Evolutionary conservation across 768 basidiomycete genomes (phyloP).

Genomic region (Serpula lacrymans): DNA sequence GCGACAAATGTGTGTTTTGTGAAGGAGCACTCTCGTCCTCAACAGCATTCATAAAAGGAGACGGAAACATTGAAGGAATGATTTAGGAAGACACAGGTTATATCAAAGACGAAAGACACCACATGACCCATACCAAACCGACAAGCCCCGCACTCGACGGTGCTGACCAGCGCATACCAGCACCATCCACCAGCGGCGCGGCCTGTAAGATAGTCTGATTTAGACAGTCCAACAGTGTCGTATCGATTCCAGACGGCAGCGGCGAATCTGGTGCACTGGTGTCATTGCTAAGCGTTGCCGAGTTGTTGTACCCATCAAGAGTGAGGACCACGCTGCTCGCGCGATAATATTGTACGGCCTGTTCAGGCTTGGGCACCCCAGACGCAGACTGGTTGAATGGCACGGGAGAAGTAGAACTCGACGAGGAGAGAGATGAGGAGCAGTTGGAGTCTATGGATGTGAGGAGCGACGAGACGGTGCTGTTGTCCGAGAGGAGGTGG

Average conservation of each 20-base stretch:
- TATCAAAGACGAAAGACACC: constrained; percentile 6
- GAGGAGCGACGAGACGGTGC: constrained; percentile 43
- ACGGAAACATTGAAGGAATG: too few relatives aligned
- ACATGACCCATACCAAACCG: constrained; percentile 14
- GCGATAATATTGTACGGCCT: constrained; percentile 67
- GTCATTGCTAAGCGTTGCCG: constrained; percentile 40
- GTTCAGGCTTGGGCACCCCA: constrained; percentile 39
- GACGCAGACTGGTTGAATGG: constrained; percentile 28
- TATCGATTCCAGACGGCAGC: constrained; percentile 51
- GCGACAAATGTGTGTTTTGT: too few relatives aligned
- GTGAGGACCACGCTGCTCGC: constrained; percentile 60
- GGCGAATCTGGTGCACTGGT: constrained; percentile 42
- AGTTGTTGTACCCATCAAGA: constrained; percentile 67
- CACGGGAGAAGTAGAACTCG: constrained; percentile 28
- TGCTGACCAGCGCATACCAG: constrained; percentile 11
- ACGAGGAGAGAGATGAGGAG: constrained; percentile 31
- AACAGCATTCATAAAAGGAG: too few relatives aligned
- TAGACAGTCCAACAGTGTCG: constrained; percentile 48
- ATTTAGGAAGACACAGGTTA: too few relatives aligned
- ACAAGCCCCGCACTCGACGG: constrained; percentile 10
- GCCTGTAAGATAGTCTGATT: constrained; percentile 59
- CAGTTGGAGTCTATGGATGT: constrained; percentile 41
- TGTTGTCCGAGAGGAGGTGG: constrained; percentile 46
- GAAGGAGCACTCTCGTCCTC: too few relatives aligned
- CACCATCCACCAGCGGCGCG: constrained; percentile 51